A percentile compares a stretch with the other conserved stretches of the same genome.
phyloP scores from a whole-genome alignment of 768 basidiomycete species.

The Melanogaster broomeanus region DNA sequence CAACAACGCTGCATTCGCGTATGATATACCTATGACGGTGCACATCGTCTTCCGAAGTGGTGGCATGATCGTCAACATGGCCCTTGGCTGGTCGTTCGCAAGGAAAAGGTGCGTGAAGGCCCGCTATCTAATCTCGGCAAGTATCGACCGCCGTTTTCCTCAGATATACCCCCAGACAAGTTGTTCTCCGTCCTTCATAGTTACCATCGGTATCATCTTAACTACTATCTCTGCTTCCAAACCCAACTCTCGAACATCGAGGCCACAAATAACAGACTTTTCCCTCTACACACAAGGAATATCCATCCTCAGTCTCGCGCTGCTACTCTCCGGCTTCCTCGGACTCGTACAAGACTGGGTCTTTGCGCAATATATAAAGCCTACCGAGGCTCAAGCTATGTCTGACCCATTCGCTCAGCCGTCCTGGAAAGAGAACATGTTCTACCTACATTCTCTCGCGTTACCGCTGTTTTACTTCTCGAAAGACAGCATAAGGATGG shows the following conservation, averaged over 20 bases:
- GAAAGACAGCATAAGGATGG: conserved; percentile 45
- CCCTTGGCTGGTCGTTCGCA: conserved; percentile 69
- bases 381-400: conserved; percentile 21
- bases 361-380: conserved; percentile 48
- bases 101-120: conserved; percentile 54
- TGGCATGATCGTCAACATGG: conserved; percentile 81
- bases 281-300: conserved; percentile 69
- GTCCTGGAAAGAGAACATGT: conserved; percentile 89
- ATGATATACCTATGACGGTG: conserved; percentile 84
- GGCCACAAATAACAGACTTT: not conserved
- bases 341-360: conserved; percentile 87
- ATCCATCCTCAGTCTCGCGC: conserved; percentile 68
- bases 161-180: conserved; percentile 65
- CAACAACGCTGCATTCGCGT: conserved; percentile 92
- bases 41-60: conserved; percentile 95
- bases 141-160: conserved; percentile 2
- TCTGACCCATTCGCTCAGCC: conserved; percentile 20
- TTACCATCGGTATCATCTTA: conserved; percentile 75
- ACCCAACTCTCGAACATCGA: conserved; percentile 21
- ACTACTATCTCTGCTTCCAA: conserved; percentile 79
- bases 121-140: not conserved
- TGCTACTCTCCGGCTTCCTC: conserved; percentile 78
- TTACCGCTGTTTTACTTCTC: conserved; percentile 76
- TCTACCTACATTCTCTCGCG: conserved; percentile 83
- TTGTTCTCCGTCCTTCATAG: conserved; percentile 75